Conservation (phyloP, 2,329 filamentous ascomycete species). For the Myriosclerotinia scirpicola region DNA sequence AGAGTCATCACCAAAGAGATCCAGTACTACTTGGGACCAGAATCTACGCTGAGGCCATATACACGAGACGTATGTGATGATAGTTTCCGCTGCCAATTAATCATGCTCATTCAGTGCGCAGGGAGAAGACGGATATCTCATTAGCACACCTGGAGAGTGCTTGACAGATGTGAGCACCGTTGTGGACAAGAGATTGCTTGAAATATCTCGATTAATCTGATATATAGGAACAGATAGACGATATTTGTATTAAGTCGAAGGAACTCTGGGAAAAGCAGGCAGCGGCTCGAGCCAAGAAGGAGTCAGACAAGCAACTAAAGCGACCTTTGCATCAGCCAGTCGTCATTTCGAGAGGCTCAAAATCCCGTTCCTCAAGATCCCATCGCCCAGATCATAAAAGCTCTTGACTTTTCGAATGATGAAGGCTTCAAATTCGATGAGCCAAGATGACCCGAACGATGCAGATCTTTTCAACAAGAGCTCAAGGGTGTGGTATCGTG, state of each 20-base stretch:
- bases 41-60: slow-evolving; percentile 57
- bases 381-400: slow-evolving; percentile 32
- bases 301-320: slow-evolving; percentile 53
- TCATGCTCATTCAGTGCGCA: slow-evolving; percentile 37
- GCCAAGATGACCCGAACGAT: slow-evolving; percentile 27
- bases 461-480: slow-evolving; percentile 11
- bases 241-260: slow-evolving; percentile 59
- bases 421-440: slow-evolving; percentile 28
- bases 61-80: slow-evolving; percentile 52
- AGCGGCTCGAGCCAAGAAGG: slow-evolving; percentile 48
- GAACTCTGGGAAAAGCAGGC: slow-evolving; percentile 59
- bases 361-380: slow-evolving; percentile 26
- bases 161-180: slow-evolving; percentile 55
- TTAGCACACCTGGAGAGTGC: slow-evolving; percentile 57
- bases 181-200: background rate
- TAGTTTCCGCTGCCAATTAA: slow-evolving; percentile 32
- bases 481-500: slow-evolving; percentile 3
- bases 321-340: slow-evolving; percentile 58
- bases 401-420: slow-evolving; percentile 32
- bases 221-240: slow-evolving; percentile 60
- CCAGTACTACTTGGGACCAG: slow-evolving; percentile 58
- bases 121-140: slow-evolving; percentile 62
- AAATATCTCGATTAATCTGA: slow-evolving; percentile 24
- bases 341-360: slow-evolving; percentile 48
- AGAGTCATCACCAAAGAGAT: slow-evolving; percentile 60